Evolutionary conservation across 305 asterid genomes (phyloP).

Genomic region (Lippia alba): DNA sequence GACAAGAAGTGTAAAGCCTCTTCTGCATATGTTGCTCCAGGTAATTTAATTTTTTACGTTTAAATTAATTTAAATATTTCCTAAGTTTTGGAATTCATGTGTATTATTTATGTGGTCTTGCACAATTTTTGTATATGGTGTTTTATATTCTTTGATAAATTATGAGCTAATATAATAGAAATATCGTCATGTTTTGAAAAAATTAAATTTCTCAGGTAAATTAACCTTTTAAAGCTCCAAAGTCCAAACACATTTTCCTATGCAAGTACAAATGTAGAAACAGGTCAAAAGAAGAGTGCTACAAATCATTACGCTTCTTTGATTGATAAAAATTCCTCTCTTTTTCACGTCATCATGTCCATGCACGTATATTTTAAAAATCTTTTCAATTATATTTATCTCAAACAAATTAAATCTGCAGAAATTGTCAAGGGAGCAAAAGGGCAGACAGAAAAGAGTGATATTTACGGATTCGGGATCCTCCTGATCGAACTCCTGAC

Average conservation of each 20-base stretch:
- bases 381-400: background rate
- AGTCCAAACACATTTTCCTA: background rate
- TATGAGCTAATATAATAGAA: too few relatives aligned
- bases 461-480: constrained; percentile 70
- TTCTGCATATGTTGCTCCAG: constrained; percentile 62
- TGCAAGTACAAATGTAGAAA: constrained; percentile 33
- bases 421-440: constrained; percentile 47
- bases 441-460: constrained; percentile 51
- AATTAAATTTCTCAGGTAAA: background rate
- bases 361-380: constrained; percentile 43
- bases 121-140: too few relatives aligned
- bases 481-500: constrained; percentile 74
- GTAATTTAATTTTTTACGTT: constrained; percentile 37
- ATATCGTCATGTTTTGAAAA: too few relatives aligned
- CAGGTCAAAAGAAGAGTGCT: constrained; percentile 7
- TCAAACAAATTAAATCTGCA: constrained; percentile 24
- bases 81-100: too few relatives aligned
- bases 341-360: constrained; percentile 41
- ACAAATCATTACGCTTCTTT: constrained; percentile 29
- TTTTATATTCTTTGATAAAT: too few relatives aligned
- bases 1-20: constrained; percentile 51
- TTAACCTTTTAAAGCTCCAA: background rate
- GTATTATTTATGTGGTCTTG: too few relatives aligned
- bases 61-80: too few relatives aligned
- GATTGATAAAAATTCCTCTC: constrained; percentile 7